Conservation (phyloP, 176 grass and related monocot species). For the Triticum timopheevii region DNA sequence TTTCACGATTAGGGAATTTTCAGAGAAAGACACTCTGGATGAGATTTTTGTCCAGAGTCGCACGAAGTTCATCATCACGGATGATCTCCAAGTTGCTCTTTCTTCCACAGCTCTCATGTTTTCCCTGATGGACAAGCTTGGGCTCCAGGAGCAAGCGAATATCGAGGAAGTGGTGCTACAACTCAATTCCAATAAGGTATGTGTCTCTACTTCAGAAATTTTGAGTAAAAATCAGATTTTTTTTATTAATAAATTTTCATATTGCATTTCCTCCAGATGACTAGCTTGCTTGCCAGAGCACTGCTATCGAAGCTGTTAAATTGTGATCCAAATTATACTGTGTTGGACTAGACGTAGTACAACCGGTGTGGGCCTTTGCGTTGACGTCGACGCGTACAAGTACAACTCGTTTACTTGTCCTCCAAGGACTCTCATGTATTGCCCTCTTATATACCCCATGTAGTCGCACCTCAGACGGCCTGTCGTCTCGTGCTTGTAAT, state of each 20-base stretch:
- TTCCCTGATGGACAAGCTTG: neutral
- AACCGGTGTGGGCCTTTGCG: too few species aligned
- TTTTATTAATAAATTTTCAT: neutral
- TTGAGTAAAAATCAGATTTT: neutral
- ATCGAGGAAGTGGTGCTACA: neutral
- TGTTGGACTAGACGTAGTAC: too few species aligned
- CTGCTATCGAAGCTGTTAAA: neutral
- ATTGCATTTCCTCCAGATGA: neutral
- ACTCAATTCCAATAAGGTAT: neutral
- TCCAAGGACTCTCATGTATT: too few species aligned
- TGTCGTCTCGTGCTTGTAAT: too few species aligned
- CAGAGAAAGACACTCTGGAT: neutral
- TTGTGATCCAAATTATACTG: too few species aligned
- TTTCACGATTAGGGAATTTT: neutral
- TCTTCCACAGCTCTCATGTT: neutral
- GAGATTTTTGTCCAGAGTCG: neutral
- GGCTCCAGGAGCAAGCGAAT: neutral
- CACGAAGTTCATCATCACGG: neutral
- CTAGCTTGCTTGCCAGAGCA: neutral
- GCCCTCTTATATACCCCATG: too few species aligned
- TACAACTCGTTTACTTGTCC: too few species aligned
- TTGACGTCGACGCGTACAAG: too few species aligned
- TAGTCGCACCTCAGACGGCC: too few species aligned
- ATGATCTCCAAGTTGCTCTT: neutral
- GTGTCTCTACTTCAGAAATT: neutral